Evolutionary conservation across 2,329 filamentous ascomycete species (phyloP), one percentile per base, ranked within the genome.

Genomic region (Leptographium wingfieldii): DNA sequence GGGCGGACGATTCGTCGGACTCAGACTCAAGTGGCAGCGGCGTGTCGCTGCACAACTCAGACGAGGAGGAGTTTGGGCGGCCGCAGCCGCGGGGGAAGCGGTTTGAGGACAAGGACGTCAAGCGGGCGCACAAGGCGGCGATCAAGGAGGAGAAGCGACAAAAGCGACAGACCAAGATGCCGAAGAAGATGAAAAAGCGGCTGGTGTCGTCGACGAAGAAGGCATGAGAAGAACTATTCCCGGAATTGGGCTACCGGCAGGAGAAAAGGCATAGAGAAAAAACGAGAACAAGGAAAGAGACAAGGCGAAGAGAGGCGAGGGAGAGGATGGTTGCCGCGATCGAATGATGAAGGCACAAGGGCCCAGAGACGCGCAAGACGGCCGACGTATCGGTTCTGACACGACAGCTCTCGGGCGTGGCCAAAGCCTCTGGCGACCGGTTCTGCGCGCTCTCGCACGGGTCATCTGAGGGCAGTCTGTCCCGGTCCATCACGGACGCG

Each of bases 91-190:
- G 91, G 40, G 92, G 92, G 1, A 91, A 90, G 72, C 83, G 87
- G 63, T 92, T 95, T 68, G 86, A 94, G 70, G 90, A 96, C 67
- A 96, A 96, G 73, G 90, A 96, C 14, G 83, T 83, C 61, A 97
- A 96, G 72, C 87, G 86, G 77, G 84, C 72, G 65, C 94, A 96
- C 72, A 99, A 99, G 72, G 82, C 84, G 70, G 86, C 87, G 1
- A 87, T 96, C 66, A 99, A 97, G 75, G 92, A 96, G 68, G 92
- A 92, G 68, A 96, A 96, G 76, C 85, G 90, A 43, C 92, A 96
- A 72, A 91, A 95, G 77, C 79, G 94, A 62, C 90, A 92, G 72
- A 88, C 89, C 4, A 99, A 99, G 78, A 95, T 99, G 74, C 92
- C 94, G 0, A 99, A 99, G 75, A 85, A 95, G 70, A 65, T 96